Percentiles rank a stretch among this genome's conserved stretches.
Evolutionary conservation across 1,284 basidiomycete genomes (phyloP).

Genomic region (Earliella scabrosa): DNA sequence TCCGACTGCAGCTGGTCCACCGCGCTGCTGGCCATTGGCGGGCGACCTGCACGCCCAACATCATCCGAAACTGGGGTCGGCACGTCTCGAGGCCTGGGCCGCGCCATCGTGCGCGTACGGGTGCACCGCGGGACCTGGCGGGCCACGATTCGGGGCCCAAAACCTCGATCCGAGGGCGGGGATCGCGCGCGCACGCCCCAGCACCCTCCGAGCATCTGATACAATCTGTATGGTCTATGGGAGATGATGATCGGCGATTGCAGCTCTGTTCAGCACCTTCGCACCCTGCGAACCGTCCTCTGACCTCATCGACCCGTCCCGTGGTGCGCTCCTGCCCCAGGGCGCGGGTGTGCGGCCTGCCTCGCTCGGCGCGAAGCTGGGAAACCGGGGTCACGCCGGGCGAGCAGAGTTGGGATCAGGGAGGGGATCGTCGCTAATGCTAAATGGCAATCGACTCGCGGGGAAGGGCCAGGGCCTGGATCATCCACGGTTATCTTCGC

Average conservation of each 20-base stretch:
- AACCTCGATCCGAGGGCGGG: too few relatives aligned
- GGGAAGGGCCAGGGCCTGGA: conserved; percentile 9
- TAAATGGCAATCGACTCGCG: conserved; percentile 15
- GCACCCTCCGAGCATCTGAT: conserved; percentile 15
- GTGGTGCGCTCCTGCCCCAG: neutral
- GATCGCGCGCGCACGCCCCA: too few relatives aligned
- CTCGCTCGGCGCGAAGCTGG: neutral
- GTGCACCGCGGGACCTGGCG: conserved; percentile 10
- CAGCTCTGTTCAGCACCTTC: conserved; percentile 22
- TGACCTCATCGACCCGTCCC: conserved; percentile 4
- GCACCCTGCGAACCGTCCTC: conserved; percentile 8
- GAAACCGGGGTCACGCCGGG: neutral
- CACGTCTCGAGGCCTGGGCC: conserved; percentile 15
- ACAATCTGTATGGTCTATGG: conserved; percentile 31
- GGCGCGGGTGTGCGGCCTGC: neutral
- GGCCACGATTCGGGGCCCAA: conserved; percentile 12
- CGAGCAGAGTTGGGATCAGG: neutral
- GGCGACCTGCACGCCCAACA: conserved; percentile 13
- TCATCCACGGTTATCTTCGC: conserved; percentile 20
- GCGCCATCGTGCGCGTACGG: conserved; percentile 1
- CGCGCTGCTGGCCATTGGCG: neutral
- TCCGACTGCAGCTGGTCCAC: too few relatives aligned
- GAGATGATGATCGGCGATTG: conserved; percentile 33
- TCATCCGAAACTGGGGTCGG: conserved; percentile 26
- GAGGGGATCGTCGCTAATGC: conserved; percentile 19